Evolutionary conservation across 202 grass and related monocot species (phyloP).

Genomic region (Setaria viridis): DNA sequence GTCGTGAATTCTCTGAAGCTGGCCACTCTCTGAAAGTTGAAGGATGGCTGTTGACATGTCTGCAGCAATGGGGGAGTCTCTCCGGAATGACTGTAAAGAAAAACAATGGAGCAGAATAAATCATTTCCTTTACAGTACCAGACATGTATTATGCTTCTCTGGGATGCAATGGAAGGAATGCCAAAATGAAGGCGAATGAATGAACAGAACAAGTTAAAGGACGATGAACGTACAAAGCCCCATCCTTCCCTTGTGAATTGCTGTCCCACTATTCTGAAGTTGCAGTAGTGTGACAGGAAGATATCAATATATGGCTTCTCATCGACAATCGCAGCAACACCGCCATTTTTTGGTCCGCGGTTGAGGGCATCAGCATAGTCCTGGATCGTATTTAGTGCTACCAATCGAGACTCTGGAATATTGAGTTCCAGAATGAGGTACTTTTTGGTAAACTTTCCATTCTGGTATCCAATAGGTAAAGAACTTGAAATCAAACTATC

Average conservation of each 20-base stretch:
- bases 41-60: constrained; percentile 91
- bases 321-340: constrained; percentile 89
- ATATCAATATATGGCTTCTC: constrained; percentile 75
- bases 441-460: constrained; percentile 78
- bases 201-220: constrained; percentile 7
- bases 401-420: constrained; percentile 68
- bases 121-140: neutral
- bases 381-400: constrained; percentile 68
- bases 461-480: constrained; percentile 83
- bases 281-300: constrained; percentile 79
- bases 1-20: constrained; percentile 82
- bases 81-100: constrained; percentile 78
- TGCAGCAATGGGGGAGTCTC: constrained; percentile 78
- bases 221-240: constrained; percentile 85
- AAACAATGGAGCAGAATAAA: constrained; percentile 25
- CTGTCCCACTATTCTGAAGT: constrained; percentile 80
- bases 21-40: constrained; percentile 81
- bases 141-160: constrained; percentile 5
- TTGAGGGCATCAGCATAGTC: constrained; percentile 80
- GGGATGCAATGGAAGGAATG: constrained; percentile 9
- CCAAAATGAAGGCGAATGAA: constrained; percentile 9
- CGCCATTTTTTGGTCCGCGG: constrained; percentile 68
- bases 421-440: constrained; percentile 79
- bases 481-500: constrained; percentile 76
- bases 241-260: constrained; percentile 94